phyloP scores from a whole-genome alignment of 495 filamentous ascomycete genomes.

The Extremus antarcticus region DNA sequence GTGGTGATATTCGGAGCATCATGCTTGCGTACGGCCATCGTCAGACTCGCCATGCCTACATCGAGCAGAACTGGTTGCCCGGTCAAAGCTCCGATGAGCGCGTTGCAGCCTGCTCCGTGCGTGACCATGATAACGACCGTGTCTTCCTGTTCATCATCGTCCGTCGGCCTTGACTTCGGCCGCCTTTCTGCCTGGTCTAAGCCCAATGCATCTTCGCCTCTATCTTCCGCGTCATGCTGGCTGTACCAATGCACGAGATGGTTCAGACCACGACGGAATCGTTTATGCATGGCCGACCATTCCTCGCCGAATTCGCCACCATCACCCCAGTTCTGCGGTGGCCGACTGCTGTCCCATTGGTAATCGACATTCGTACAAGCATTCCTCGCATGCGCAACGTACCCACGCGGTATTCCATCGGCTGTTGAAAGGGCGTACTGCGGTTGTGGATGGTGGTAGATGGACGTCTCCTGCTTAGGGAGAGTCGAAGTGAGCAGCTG shows the following conservation, averaged over 20 bases:
- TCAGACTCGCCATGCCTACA: constrained; percentile 79
- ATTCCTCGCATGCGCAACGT: constrained; percentile 84
- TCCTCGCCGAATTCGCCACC: constrained; percentile 86
- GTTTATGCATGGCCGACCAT: constrained; percentile 87
- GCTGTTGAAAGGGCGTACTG: constrained; percentile 71
- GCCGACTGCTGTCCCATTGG: constrained; percentile 86
- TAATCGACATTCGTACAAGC: constrained; percentile 78
- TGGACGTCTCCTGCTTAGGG: constrained; percentile 9
- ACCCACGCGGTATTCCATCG: constrained; percentile 74
- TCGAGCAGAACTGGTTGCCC: constrained; percentile 82
- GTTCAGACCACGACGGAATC: constrained; percentile 67
- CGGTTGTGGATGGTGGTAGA: constrained; percentile 66
- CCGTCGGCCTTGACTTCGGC: constrained; percentile 28
- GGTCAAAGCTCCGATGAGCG: constrained; percentile 80
- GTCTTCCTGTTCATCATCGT: constrained; percentile 50
- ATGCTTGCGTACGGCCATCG: constrained; percentile 69
- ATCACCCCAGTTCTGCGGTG: constrained; percentile 65
- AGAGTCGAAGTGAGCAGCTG: constrained; percentile 4
- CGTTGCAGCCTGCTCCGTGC: constrained; percentile 96
- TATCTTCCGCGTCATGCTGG: constrained; percentile 34
- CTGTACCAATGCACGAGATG: constrained; percentile 75
- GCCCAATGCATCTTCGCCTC: constrained; percentile 20
- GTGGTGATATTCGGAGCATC: constrained; percentile 1
- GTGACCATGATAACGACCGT: constrained; percentile 84
- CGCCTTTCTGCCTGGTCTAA: constrained; percentile 13